These are phyloP conservation scores for Phytophthora nicotianae DNA, from an alignment of 352 stramenopile species.

Conservation along the genomic window DNA sequence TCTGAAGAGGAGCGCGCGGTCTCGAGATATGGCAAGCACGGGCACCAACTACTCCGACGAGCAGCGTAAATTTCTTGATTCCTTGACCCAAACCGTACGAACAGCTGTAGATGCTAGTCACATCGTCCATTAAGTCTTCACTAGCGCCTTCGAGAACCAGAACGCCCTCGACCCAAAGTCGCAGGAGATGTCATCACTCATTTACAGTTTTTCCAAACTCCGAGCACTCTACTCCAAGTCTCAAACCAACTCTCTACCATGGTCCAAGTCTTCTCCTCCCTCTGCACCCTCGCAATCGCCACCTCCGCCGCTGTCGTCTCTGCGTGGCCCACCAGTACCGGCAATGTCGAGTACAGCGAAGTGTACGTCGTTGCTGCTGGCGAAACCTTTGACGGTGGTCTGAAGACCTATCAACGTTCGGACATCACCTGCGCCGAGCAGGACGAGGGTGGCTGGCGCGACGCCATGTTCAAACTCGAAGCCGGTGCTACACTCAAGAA, in stretches of 20 bases:
- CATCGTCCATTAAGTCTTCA: constrained; percentile 11
- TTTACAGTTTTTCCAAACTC: constrained; percentile 22
- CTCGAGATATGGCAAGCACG: constrained; percentile 25
- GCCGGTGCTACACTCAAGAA: constrained; percentile 47
- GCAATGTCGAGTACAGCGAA: constrained; percentile 32
- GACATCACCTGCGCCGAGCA: constrained; percentile 40
- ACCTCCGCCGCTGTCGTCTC: constrained; percentile 11
- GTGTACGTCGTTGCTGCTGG: constrained; percentile 40
- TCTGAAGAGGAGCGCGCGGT: constrained; percentile 10
- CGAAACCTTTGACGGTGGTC: constrained; percentile 35
- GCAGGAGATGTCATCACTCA: constrained; percentile 1
- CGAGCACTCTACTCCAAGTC: constrained; percentile 12
- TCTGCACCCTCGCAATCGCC: constrained; percentile 15
- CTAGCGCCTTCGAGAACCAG: neutral
- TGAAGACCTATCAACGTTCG: constrained; percentile 51
- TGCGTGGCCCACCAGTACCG: constrained; percentile 36
- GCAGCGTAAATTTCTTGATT: constrained; percentile 5
- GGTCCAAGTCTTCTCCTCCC: constrained; percentile 29
- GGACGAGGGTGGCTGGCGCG: constrained; percentile 25
- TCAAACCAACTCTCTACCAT: constrained; percentile 4
- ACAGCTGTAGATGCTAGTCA: constrained; percentile 19
- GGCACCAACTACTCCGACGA: constrained; percentile 22
- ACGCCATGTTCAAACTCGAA: constrained; percentile 43
- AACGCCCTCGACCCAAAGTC: neutral
- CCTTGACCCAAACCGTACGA: constrained; percentile 14